phyloP scores from a whole-genome alignment of 2,329 filamentous ascomycete genomes.

The Talaromyces rugulosus region DNA sequence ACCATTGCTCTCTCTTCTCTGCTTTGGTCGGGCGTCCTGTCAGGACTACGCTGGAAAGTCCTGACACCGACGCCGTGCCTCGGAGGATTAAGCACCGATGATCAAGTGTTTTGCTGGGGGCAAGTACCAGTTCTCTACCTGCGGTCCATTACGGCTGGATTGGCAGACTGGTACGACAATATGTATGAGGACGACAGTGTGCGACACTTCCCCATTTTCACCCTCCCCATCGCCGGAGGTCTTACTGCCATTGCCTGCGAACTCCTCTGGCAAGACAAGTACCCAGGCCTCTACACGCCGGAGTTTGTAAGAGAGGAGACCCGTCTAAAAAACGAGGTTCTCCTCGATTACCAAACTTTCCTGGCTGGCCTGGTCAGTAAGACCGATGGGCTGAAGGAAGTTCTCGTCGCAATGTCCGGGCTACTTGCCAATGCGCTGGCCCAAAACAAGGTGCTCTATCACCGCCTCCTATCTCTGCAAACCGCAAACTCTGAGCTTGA shows the following conservation, averaged over 20 bases:
- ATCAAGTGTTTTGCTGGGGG: background rate
- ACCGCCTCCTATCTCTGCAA: background rate
- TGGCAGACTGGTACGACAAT: slow-evolving; percentile 5
- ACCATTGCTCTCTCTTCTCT: background rate
- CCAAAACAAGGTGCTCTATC: background rate
- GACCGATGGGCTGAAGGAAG: background rate
- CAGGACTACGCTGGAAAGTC: background rate
- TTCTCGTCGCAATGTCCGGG: background rate
- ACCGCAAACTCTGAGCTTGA: background rate
- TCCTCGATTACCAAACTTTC: background rate
- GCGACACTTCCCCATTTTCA: slow-evolving; percentile 4
- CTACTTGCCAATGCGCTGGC: background rate
- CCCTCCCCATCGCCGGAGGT: background rate
- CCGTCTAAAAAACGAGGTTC: slow-evolving; percentile 1
- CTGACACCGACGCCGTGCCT: background rate
- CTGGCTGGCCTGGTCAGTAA: background rate
- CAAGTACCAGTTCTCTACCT: background rate
- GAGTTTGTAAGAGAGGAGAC: slow-evolving; percentile 6
- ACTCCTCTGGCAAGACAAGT: slow-evolving; percentile 4
- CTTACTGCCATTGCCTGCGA: background rate
- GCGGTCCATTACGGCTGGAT: background rate
- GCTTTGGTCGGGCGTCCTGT: background rate
- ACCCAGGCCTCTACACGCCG: background rate
- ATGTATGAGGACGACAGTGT: slow-evolving; percentile 3
- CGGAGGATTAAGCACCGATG: background rate